Conservation (phyloP, 2,329 filamentous ascomycete genomes). For the Magnaporthiopsis rhizophila region DNA sequence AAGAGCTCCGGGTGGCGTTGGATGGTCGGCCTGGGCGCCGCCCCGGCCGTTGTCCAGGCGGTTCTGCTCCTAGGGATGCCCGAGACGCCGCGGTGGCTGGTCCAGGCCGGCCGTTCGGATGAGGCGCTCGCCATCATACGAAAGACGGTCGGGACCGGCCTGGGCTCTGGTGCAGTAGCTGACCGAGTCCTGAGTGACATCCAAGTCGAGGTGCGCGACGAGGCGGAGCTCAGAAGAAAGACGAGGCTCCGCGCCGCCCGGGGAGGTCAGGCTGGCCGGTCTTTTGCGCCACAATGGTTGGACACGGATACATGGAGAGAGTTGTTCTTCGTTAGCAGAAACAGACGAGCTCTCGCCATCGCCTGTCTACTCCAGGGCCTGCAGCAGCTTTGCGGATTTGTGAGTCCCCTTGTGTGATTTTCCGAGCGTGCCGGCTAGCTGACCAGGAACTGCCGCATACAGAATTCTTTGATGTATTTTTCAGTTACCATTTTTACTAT, state of each 20-base stretch:
- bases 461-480: conserved; percentile 91
- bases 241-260: conserved; percentile 14
- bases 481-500: conserved; percentile 74
- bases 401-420: conserved; percentile 28
- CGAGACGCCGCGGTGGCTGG: conserved; percentile 83
- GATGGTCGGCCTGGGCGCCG: conserved; percentile 80
- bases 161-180: conserved; percentile 30
- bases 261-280: conserved; percentile 8
- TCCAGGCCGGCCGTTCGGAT: conserved; percentile 54
- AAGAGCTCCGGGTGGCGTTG: conserved; percentile 66
- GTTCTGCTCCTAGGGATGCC: conserved; percentile 65
- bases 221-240: conserved; percentile 44
- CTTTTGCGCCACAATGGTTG: conserved; percentile 22
- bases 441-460: background rate
- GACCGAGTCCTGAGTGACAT: conserved; percentile 60
- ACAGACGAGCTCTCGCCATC: conserved; percentile 70
- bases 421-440: background rate
- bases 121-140: conserved; percentile 59
- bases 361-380: conserved; percentile 80
- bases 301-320: conserved; percentile 43
- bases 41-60: conserved; percentile 67
- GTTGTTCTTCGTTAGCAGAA: conserved; percentile 49
- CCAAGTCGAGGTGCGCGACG: conserved; percentile 65
- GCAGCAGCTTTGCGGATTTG: conserved; percentile 83
- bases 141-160: conserved; percentile 30